phyloP scores from a whole-genome alignment of 108 stramenopile genomes.

The Schizochytrium sp. region DNA sequence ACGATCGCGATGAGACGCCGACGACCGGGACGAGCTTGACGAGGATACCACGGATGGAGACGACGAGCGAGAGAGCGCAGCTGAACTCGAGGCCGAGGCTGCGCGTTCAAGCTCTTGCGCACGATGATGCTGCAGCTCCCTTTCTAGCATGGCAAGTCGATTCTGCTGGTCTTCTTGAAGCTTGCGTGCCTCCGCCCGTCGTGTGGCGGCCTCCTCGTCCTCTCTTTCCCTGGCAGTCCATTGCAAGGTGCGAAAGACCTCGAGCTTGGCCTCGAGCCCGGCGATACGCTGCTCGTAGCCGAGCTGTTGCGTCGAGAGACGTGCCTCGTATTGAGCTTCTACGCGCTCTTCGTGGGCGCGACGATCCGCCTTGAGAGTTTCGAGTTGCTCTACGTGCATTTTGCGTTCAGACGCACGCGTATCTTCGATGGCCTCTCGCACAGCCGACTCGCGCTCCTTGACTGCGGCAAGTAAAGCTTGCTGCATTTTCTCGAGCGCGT shows the following conservation, averaged over 20 bases:
- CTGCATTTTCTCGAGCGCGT: not conserved
- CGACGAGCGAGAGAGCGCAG: not conserved
- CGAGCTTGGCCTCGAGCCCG: not conserved
- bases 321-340: not conserved
- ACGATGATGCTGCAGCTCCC: not conserved
- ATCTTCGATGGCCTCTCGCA: not conserved
- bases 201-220: too few relatives aligned
- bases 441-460: not conserved
- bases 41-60: not conserved
- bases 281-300: not conserved
- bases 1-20: too few relatives aligned
- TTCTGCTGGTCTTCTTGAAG: not conserved
- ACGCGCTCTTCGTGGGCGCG: not conserved
- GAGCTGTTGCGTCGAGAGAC: not conserved
- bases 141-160: not conserved
- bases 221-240: too few relatives aligned
- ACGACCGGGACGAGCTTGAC: too few relatives aligned
- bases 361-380: not conserved
- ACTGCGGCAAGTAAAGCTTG: not conserved
- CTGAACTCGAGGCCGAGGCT: not conserved
- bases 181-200: not conserved
- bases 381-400: not conserved
- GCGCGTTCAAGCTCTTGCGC: not conserved
- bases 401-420: not conserved
- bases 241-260: not conserved